Conservation (phyloP, 352 stramenopile genomes). For the Phytophthora kernoviae region DNA sequence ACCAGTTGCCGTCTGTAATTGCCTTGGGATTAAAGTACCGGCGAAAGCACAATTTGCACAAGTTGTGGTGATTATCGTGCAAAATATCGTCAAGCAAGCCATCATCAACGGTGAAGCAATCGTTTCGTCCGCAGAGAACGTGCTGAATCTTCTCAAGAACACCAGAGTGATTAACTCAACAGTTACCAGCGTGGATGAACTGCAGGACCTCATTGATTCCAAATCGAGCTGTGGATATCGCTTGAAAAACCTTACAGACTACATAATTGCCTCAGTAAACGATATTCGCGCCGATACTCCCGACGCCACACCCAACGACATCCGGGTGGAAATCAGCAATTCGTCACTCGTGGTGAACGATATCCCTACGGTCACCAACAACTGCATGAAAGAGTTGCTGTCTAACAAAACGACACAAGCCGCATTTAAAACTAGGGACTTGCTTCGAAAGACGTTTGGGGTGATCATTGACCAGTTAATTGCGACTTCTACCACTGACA, state of each 20-base stretch:
- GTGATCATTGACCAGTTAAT: slow-evolving; percentile 31
- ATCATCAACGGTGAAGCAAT: slow-evolving; percentile 27
- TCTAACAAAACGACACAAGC: slow-evolving; percentile 15
- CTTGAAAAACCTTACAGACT: slow-evolving; percentile 30
- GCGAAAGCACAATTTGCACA: slow-evolving; percentile 10
- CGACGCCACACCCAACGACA: slow-evolving; percentile 11
- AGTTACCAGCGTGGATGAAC: slow-evolving; percentile 11
- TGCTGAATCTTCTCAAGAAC: slow-evolving; percentile 20
- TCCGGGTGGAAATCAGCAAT: slow-evolving; percentile 21
- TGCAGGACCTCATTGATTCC: slow-evolving; percentile 28
- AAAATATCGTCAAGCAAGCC: slow-evolving; percentile 25
- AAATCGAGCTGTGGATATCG: slow-evolving; percentile 28
- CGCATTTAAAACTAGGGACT: slow-evolving; percentile 21
- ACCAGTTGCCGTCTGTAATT: slow-evolving; percentile 50
- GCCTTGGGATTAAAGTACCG: slow-evolving; percentile 41
- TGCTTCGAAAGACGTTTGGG: slow-evolving; percentile 23
- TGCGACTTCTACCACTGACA: slow-evolving; percentile 11
- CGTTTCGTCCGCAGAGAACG: slow-evolving; percentile 22
- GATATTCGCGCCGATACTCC: slow-evolving; percentile 16
- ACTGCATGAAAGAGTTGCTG: slow-evolving; percentile 24
- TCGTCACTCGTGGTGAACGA: slow-evolving; percentile 20
- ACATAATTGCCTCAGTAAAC: slow-evolving; percentile 19
- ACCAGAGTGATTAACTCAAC: slow-evolving; percentile 13
- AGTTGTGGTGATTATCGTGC: slow-evolving; percentile 16
- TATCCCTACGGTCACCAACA: slow-evolving; percentile 19